Conservation (phyloP, 2,329 filamentous ascomycete genomes). For the Ramularia collo-cygni region DNA sequence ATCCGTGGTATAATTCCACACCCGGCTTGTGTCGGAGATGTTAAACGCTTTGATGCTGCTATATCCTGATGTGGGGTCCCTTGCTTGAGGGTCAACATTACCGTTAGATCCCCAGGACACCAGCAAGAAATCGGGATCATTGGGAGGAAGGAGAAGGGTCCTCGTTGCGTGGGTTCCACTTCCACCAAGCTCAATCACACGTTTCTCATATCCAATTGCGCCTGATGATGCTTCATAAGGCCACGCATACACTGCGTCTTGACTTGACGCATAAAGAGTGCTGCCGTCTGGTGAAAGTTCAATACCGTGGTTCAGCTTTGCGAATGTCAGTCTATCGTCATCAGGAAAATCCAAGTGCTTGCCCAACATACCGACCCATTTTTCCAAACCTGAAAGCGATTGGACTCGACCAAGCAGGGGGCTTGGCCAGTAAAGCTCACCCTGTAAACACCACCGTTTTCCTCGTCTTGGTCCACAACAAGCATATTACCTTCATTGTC, state of each 20-base stretch:
- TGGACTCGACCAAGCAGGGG: constrained; percentile 4
- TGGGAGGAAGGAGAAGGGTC: constrained; percentile 57
- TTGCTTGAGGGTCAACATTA: constrained; percentile 55
- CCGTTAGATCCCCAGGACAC: constrained; percentile 58
- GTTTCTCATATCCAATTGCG: constrained; percentile 3
- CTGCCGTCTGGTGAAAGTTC: constrained; percentile 40
- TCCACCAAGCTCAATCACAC: constrained; percentile 6
- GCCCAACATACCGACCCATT: constrained; percentile 6
- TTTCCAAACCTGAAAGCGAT: constrained; percentile 4
- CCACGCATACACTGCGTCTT: constrained; percentile 56
- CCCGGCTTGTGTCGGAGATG: constrained; percentile 35
- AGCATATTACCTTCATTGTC: constrained; percentile 43
- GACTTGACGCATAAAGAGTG: constrained; percentile 51
- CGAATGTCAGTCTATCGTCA: neutral
- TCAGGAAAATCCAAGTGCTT: too few species aligned
- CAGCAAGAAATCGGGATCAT: constrained; percentile 50
- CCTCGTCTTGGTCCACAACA: constrained; percentile 37
- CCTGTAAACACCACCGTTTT: constrained; percentile 17
- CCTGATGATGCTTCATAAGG: constrained; percentile 39
- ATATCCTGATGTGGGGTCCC: constrained; percentile 48
- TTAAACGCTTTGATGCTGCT: constrained; percentile 62
- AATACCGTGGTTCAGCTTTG: constrained; percentile 46
- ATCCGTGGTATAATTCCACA: constrained; percentile 46
- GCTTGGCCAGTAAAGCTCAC: constrained; percentile 7
- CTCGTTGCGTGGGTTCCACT: constrained; percentile 54